Base-by-base conservation (phyloP, 352 stramenopile species). In the Phytopythium helicoides region DNA sequence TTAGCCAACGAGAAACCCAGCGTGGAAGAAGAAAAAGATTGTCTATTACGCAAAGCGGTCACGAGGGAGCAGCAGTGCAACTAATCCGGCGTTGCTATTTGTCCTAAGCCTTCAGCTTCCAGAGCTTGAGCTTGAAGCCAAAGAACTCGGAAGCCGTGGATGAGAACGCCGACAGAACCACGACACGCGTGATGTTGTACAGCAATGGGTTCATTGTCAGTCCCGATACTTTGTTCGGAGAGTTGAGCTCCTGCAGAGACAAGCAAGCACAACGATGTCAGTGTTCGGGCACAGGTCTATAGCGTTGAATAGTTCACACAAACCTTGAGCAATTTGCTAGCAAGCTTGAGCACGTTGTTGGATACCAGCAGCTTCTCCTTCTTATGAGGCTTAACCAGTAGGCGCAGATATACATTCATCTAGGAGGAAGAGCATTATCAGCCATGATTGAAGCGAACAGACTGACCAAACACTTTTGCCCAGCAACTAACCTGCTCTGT, bases 101-200 rank as follows among this genome's bases (percentile, higher is more conserved):
- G n/a, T n/a, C 9, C 37, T 85, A 89, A 47, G 67, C 75, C 62
- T 94, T 94, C 53, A 96, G 79, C 64, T 96, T 95, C 73, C 87
- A 92, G 14, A 95, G 67, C 77, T 95, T 95, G 51, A 95, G 74
- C 63, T 95, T 96, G 63, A 96, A 96, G 60, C 87, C 87, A 54
- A 96, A 93, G 48, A 94, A 89, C 62, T 96, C 87, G 15, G 82
- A 95, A 40, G 90, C 82, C 3, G 87, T 87, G 38, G 86, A 94
- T 49, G 82, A 94, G 50, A 96, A 94, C 36, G 87, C 87, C 22
- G 86, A 95, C 45, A 96, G 70, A 50, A 96, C 81, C 40, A 96
- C 74, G 36, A 95, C 85, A 38, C 87, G 80, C 45, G 85, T 96
- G 52, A 95, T 67, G 61, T 95, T 95, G 74, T 95, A 94, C 15